Conservation (phyloP, 2,329 filamentous ascomycete species). For the Fusarium domesticum region DNA sequence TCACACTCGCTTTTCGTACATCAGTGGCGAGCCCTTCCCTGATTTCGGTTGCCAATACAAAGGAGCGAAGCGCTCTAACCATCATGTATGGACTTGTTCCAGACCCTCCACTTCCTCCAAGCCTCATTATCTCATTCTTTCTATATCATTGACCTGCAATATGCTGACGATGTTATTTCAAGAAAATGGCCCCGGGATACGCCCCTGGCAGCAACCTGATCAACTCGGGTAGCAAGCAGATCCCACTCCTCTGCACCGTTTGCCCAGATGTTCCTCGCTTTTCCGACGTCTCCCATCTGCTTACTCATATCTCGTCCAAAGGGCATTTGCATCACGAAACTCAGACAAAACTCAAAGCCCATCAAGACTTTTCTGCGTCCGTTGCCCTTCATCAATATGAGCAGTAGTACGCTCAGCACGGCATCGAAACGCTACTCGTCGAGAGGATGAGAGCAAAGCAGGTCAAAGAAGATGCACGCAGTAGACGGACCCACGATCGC, state of each 20-base stretch:
- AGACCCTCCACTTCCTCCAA: background rate
- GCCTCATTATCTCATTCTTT: background rate
- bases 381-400: conserved; percentile 66
- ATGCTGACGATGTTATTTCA: conserved; percentile 22
- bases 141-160: background rate
- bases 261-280: conserved; percentile 78
- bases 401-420: conserved; percentile 71
- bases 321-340: conserved; percentile 84
- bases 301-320: conserved; percentile 91
- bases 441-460: conserved; percentile 77
- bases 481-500: conserved; percentile 38
- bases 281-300: conserved; percentile 85
- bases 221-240: conserved; percentile 35
- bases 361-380: conserved; percentile 63
- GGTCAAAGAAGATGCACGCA: conserved; percentile 58
- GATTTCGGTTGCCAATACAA: background rate
- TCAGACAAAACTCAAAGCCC: conserved; percentile 71
- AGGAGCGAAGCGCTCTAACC: background rate
- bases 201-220: conserved; percentile 18
- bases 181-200: conserved; percentile 39
- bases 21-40: background rate
- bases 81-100: background rate
- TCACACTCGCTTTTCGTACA: background rate
- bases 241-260: conserved; percentile 76
- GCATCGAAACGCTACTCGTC: conserved; percentile 69